Base-by-base conservation (phyloP, 75 land plant genomes). In the Sequoiadendron giganteum region DNA sequence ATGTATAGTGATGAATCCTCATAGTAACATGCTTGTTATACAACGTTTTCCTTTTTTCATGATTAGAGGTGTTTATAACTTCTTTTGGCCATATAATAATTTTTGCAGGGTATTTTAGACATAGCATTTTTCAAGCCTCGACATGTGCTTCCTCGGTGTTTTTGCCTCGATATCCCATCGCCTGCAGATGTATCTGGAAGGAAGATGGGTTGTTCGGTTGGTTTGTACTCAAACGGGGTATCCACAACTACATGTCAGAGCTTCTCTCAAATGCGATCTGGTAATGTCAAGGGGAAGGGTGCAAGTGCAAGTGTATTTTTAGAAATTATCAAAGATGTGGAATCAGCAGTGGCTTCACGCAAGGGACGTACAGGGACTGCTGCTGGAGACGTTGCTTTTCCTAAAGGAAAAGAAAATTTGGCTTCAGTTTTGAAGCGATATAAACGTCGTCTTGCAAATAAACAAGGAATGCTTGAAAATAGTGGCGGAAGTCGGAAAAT, bases 311-410 rank as follows among this genome's bases (percentile, higher is more conserved):
- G 87, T 5, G 88, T 58, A 70, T 90, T 97, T 43, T 78, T 97
- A 38, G 99, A 98, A 10, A 88, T 96, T 16, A 95, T 98, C 87
- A 98, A 95, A 87, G 97, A 95, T 32, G 96, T 98, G 48, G 99
- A 98, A 90, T 88, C 54, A 80, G 96, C 99, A 0, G 94, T 98
- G 15, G 94, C 96, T 56, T 91, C 90, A 43, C 92, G 99, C 43
- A 98, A 98, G 88, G 99, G 99, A 14, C 86, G 99, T 11, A 91
- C 95, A 52, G 99, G 99, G 9, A 98, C 99, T 82, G 99, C 99
- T 76, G 99, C 99, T 40, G 99, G 99, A 14, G 99, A 98, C 61
- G 97, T 97, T 58, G 99, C 99, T 25, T 98, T 98, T 86, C 99
- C 99, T 7, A 97, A 96, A 89, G 99, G 97, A 36, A 98, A 96